phyloP scores from a whole-genome alignment of 2,329 filamentous ascomycete genomes.

The Monosporascus sp. region DNA sequence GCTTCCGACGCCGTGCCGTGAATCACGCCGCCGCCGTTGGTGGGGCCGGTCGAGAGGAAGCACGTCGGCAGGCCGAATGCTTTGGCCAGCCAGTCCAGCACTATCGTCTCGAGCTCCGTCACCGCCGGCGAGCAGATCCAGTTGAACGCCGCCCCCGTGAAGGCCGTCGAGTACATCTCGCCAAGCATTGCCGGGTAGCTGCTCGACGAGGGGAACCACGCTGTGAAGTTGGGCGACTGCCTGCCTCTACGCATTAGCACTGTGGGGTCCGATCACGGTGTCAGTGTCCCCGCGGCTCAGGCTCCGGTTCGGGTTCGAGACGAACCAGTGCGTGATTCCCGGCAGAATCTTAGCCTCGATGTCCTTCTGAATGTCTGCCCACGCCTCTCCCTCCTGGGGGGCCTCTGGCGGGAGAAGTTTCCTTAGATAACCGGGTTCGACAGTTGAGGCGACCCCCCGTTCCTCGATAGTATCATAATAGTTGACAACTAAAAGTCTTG shows the following conservation, averaged over 20 bases:
- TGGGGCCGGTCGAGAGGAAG: slow-evolving; percentile 68
- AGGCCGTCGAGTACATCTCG: slow-evolving; percentile 85
- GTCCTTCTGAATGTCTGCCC: slow-evolving; percentile 75
- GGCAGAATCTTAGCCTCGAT: slow-evolving; percentile 84
- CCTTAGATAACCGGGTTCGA: slow-evolving; percentile 80
- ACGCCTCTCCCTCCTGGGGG: slow-evolving; percentile 64
- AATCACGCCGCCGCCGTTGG: slow-evolving; percentile 80
- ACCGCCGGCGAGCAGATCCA: slow-evolving; percentile 92
- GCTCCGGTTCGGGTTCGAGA: not conserved
- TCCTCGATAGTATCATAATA: slow-evolving; percentile 75
- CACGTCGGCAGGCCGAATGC: slow-evolving; percentile 67
- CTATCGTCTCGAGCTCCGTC: slow-evolving; percentile 88
- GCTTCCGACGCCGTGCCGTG: slow-evolving; percentile 88
- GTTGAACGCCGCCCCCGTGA: slow-evolving; percentile 90
- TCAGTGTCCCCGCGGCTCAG: no score
- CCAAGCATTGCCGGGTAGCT: slow-evolving; percentile 83
- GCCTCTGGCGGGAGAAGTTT: slow-evolving; percentile 66
- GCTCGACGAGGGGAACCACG: slow-evolving; percentile 82
- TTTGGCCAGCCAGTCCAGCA: slow-evolving; percentile 86
- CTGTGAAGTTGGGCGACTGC: slow-evolving; percentile 93
- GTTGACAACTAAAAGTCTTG: slow-evolving; percentile 56
- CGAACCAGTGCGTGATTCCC: slow-evolving; percentile 79
- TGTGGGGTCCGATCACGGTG: not conserved
- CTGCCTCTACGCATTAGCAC: slow-evolving; percentile 19
- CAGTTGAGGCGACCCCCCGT: slow-evolving; percentile 67